Base-by-base conservation (phyloP, 2,329 filamentous ascomycete species). In the Sclerotinia sclerotiorum region DNA sequence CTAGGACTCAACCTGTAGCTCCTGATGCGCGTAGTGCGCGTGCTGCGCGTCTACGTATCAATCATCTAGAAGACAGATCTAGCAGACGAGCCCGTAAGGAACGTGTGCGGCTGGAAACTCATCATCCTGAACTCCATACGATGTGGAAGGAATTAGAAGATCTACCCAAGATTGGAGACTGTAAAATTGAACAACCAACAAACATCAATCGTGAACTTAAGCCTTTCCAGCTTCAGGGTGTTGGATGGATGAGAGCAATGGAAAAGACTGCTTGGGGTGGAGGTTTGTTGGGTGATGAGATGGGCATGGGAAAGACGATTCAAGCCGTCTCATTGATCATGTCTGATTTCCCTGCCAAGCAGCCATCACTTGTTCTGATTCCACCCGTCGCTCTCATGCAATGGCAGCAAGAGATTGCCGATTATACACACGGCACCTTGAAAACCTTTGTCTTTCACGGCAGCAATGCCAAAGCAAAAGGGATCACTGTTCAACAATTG, bases 301-400 rank as follows among this genome's bases (percentile, higher is more conserved):
- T 99, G 95, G 95, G 95, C 8, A 91, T 99, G 81, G 95, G 95
- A 62, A 99, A 99, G 82, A 99, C 95, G 0, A 98, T 99, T 63
- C 95, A 99, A 79, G 94, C 95, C 2, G 95, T 99, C 24, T 97
- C 94, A 3, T 85, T 99, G 56, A 93, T 99, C 79, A 98, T 98
- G 95, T 97, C 94, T 0, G 94, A 98, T 78, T 97, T 92, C 75
- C 94, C 94, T 4, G 91, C 89, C 29, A 90, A 90, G 73, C 82
- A 90, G 67, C 94, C 95, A 1, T 91, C 93, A 0, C 83, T 98
- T 5, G 94, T 98, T 1, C 85, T 97, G 46, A 93, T 97, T 0
- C 94, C 94, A 0, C 94, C 94, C 0, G 94, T 97, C 52, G 94
- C 94, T 52, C 81, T 98, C 62, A 96, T 97, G 91, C 94, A 98